Evolutionary conservation across 352 stramenopile species (phyloP), one percentile per base, ranked within the genome.

Genomic region (Phytophthora boehmeriae): DNA sequence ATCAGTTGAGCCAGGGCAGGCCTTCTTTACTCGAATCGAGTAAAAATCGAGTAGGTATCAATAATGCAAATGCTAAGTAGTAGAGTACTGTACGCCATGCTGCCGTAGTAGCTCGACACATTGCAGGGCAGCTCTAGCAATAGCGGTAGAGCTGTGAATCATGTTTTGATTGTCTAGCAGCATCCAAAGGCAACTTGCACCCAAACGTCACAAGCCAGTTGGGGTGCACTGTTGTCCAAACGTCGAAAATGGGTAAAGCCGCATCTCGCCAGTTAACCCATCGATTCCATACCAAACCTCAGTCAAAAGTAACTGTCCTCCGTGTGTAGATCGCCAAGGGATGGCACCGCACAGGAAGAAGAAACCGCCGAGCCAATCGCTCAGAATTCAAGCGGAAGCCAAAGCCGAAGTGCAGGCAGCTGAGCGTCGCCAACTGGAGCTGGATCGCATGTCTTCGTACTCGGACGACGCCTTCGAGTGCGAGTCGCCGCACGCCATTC

Each of bases 401-500:
- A 58, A 58, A 25, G 25, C 55, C 45, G 55, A 71, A 67, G 34
- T 63, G 55, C 42, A 67, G 8, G 13, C 48, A 8, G 59, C 64
- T 16, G 64, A 66, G 56, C 66, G 55, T 8, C 52, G 54, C 30
- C 63, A 66, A 43, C 54, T 71, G 16, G 70, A 78, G 38, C 43
- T 64, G 27, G 70, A 75, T 0, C 61, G 65, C 49, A 74, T 76
- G 68, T 78, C 68, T 8, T 80, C 72, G 13, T 80, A 69, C 51
- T 75, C 72, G 38, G 72, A 80, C 43, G 72, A 73, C 54, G 72
- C 72, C 43, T 80, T 80, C 50, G 69, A 76, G 41, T 80, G 69
- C 61, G 72, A 80, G 41, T 78, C 68, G 19, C 72, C 72, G 39
- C 64, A 74, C 35, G 64, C 71, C 53, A 78, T 80, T 50, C 57